phyloP scores from a whole-genome alignment of 2,329 filamentous ascomycete genomes.

The Diatrype stigma region DNA sequence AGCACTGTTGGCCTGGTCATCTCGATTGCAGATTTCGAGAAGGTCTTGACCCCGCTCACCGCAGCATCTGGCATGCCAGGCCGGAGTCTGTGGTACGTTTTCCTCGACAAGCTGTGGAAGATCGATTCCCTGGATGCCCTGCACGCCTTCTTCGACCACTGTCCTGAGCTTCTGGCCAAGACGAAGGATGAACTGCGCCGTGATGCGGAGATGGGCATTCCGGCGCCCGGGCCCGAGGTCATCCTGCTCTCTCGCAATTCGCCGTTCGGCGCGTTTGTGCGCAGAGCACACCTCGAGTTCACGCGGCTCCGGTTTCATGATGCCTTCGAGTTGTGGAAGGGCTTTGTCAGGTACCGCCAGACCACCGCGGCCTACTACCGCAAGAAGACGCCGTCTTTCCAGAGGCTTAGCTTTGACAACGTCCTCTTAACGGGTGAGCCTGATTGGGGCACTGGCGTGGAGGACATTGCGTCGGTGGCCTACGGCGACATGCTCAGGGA shows the following conservation, averaged over 20 bases:
- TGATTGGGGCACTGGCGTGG: conserved; percentile 47
- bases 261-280: conserved; percentile 76
- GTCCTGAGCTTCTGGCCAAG: conserved; percentile 55
- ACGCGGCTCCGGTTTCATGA: conserved; percentile 76
- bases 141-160: conserved; percentile 67
- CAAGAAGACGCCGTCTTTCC: conserved; percentile 57
- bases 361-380: conserved; percentile 66
- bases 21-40: conserved; percentile 56
- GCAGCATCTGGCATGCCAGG: conserved; percentile 61
- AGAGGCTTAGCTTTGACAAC: conserved; percentile 52
- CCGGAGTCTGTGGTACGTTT: conserved; percentile 80
- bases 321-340: conserved; percentile 72
- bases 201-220: conserved; percentile 49
- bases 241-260: conserved; percentile 69
- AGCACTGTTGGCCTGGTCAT: conserved; percentile 48
- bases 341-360: conserved; percentile 76
- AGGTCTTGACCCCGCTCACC: conserved; percentile 48
- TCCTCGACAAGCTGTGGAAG: conserved; percentile 77
- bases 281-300: conserved; percentile 75
- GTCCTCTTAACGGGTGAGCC: conserved; percentile 47
- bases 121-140: conserved; percentile 78
- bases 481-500: conserved; percentile 52
- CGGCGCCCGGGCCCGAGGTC: conserved; percentile 42
- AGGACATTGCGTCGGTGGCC: conserved; percentile 41
- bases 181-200: conserved; percentile 56